Evolutionary conservation across 768 basidiomycete species (phyloP).

Genomic region (Podaxis sp.): DNA sequence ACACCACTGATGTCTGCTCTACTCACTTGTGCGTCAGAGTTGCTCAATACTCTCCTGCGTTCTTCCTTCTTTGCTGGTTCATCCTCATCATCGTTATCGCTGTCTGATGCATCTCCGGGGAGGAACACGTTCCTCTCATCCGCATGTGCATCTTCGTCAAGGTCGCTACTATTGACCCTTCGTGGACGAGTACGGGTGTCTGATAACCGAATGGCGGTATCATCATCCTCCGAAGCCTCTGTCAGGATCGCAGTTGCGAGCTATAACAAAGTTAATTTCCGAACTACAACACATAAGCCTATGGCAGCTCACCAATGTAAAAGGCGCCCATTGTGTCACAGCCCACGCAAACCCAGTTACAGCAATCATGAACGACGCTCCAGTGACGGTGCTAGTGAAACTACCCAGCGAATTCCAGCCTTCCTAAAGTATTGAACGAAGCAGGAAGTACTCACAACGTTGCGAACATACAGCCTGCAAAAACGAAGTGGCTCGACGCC

Average conservation of each 20-base stretch:
- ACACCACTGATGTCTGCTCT: constrained; percentile 32
- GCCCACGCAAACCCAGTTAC: constrained; percentile 92
- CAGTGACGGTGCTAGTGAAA: constrained; percentile 62
- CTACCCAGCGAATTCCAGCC: constrained; percentile 30
- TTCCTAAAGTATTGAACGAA: neutral
- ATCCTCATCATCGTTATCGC: constrained; percentile 24
- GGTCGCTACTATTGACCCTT: constrained; percentile 13
- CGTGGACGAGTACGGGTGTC: constrained; percentile 36
- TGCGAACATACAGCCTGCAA: constrained; percentile 73
- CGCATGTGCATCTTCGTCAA: constrained; percentile 12
- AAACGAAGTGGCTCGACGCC: constrained; percentile 71
- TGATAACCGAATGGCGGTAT: constrained; percentile 35
- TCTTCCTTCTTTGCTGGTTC: constrained; percentile 20
- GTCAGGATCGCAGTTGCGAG: constrained; percentile 85
- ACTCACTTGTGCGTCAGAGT: constrained; percentile 46
- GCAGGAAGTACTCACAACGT: constrained; percentile 62
- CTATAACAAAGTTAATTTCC: constrained; percentile 27
- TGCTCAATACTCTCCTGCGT: constrained; percentile 30
- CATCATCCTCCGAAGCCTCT: constrained; percentile 34
- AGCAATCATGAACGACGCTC: constrained; percentile 73
- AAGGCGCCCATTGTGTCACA: constrained; percentile 89
- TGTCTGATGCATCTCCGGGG: constrained; percentile 23
- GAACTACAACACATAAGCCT: neutral
- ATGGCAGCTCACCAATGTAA: constrained; percentile 61
- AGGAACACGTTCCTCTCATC: constrained; percentile 28